These are phyloP conservation scores for Begonia fuchsioides DNA, from an alignment of 306 rosid species.

Conservation along the genomic window DNA sequence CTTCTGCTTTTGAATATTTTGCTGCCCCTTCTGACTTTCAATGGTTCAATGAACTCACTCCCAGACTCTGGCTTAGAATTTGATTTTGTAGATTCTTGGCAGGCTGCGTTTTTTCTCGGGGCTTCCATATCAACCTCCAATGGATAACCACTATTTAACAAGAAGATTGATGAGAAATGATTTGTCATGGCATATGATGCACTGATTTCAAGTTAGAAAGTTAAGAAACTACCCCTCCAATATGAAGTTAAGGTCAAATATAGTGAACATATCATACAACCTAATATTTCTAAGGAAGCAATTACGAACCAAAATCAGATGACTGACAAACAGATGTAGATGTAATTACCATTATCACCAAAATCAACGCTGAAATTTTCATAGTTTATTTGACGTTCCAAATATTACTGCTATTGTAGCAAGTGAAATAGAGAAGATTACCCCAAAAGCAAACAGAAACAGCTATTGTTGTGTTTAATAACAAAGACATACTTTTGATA, in stretches of 20 bases:
- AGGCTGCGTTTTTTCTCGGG: slow-evolving; percentile 26
- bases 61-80: slow-evolving; percentile 20
- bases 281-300: background rate
- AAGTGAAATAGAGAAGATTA: too few species aligned
- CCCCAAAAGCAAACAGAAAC: too few species aligned
- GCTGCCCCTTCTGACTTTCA: slow-evolving; percentile 22
- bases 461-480: too few species aligned
- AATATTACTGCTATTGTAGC: too few species aligned
- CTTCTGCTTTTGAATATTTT: slow-evolving; percentile 24
- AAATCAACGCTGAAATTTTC: too few species aligned
- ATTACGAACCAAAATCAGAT: background rate
- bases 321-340: too few species aligned
- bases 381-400: too few species aligned
- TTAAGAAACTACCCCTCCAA: background rate
- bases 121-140: slow-evolving; percentile 35
- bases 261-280: background rate
- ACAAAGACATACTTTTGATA: too few species aligned
- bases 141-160: slow-evolving; percentile 17
- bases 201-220: background rate
- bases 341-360: too few species aligned
- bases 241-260: background rate
- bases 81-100: slow-evolving; percentile 26
- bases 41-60: slow-evolving; percentile 20
- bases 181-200: background rate
- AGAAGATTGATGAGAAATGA: background rate